Conservation (phyloP, 169 alveolate genomes). For the Plasmodium gaboni region DNA sequence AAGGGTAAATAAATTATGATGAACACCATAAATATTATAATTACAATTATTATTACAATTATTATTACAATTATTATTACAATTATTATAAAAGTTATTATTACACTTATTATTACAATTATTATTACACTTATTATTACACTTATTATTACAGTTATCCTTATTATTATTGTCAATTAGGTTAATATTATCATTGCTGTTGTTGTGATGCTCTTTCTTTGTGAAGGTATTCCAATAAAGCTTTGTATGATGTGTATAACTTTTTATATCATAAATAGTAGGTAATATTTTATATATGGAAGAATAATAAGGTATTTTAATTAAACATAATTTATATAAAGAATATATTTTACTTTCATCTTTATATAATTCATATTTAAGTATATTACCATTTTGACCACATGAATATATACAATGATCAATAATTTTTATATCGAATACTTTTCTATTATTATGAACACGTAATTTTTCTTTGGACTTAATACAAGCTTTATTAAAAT, state of each 20-base stretch:
- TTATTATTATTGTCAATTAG: too few relatives aligned
- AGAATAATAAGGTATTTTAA: constrained; percentile 55
- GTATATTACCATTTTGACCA: constrained; percentile 63
- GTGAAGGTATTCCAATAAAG: background rate
- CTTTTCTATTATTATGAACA: constrained; percentile 69
- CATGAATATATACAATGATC: constrained; percentile 57
- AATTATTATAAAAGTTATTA: background rate
- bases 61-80: background rate
- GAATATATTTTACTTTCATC: constrained; percentile 43
- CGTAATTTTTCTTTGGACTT: constrained; percentile 44
- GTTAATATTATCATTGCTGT: background rate
- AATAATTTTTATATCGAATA: constrained; percentile 61
- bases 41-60: background rate
- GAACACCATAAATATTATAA: background rate
- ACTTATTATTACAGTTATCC: background rate
- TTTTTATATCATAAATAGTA: background rate
- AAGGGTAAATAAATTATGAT: background rate
- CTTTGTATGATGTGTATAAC: background rate
- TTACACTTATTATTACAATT: background rate
- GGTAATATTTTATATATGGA: constrained; percentile 64
- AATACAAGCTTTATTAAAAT: constrained; percentile 16
- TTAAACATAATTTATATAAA: constrained; percentile 43
- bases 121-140: too few relatives aligned
- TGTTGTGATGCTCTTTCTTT: background rate
- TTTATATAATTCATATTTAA: constrained; percentile 62